Evolutionary conservation across 371 early-diverging fungal species (phyloP), one percentile per base, ranked within the genome.

Genomic region (Actinomucor elegans): DNA sequence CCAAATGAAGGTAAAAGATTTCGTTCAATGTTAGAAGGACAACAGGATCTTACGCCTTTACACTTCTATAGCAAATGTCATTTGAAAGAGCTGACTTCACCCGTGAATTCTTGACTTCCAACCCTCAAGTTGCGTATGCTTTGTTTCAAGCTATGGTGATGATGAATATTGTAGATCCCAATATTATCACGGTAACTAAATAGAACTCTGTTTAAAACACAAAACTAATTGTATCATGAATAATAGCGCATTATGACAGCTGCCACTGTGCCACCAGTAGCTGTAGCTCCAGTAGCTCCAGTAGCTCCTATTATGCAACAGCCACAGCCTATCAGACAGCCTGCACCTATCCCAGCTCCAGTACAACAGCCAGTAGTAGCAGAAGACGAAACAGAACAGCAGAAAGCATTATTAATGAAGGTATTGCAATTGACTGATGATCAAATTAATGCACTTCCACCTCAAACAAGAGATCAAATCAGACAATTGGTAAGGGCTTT

Each of bases 111-210:
- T 64, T 96, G 29, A 63, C 70, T 12, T 59, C 79, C 20, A 92
- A 94, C 57, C 96, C 95, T 29, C 93, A 90, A 54, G 77, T 94
- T 2, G 80, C 91, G 14, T 94, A 93, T 71, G 92, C 92, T 4
- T 67, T 94, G 23, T 91, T 94, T 63, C 94, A 94, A 60, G 85
- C 89, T 8, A 79, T 94, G 75, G 54, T 92, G 7, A 84, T 87
- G 66, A 84, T 91, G 86, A 88, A 90, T 48, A 71, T 93, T 28
- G 87, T 94, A 15, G 94, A 93, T 64, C 83, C 84, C n/a, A 73
- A 71, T 26, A 75, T 86, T 24, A 69, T 91, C 47, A 89, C 89
- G 77, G 90, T 88, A 75, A 45, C 52, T 59, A 15, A 2, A 2
- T 12, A 34, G 18, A 15, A 21, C n/a, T n/a, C n/a, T n/a, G n/a